Base-by-base conservation (phyloP, 805 yeast genomes). In the Starmerella bombicola region DNA sequence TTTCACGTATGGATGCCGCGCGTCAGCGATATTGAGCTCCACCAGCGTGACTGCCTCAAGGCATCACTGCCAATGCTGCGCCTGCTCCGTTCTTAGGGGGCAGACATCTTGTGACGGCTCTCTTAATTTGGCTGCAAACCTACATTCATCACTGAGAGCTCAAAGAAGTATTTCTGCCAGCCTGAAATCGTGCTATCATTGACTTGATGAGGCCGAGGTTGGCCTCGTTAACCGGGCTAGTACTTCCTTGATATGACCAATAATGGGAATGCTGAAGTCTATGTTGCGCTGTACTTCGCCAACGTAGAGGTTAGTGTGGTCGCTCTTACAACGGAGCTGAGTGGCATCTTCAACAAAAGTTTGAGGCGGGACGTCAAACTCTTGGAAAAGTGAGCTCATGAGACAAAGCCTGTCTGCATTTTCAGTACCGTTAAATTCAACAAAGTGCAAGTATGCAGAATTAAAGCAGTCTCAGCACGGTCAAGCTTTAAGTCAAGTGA, bases 21-120 rank as follows among this genome's bases (percentile, higher is more conserved):
- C 96, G 64, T 93, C 97, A 3, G 97, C 96, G 52, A 91, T 70
- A 63, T 88, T 85, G 30, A 82, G 77, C 58, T 95, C 75, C 59
- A 85, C 7, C 24, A 10, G 26, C 17, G 19, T 18, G 9, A 10
- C 28, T 33, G 36, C 13, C 18, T 16, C 26, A 30, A 7, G 23
- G 9, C 19, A 33, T 15, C 16, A n/a, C 7, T 29, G 26, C 30
- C n/a, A 12, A 8, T 9, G 35, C 26, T 8, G 35, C 16, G 35
- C 26, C 30, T 8, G 35, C 10, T 9, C 23, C 32, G 18, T 9
- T 13, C 30, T 33, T 33, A 9, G n/a, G 26, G n/a, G 35, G 26
- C 10, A 19, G 15, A 22, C 39, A 29, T 26, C 34, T 34, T 23
- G 25, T 26, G 6, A 19, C 29, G 7, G 30, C 8, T 33, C 21